Conservation (phyloP, 495 filamentous ascomycete genomes). For the Arthonia radiata region DNA sequence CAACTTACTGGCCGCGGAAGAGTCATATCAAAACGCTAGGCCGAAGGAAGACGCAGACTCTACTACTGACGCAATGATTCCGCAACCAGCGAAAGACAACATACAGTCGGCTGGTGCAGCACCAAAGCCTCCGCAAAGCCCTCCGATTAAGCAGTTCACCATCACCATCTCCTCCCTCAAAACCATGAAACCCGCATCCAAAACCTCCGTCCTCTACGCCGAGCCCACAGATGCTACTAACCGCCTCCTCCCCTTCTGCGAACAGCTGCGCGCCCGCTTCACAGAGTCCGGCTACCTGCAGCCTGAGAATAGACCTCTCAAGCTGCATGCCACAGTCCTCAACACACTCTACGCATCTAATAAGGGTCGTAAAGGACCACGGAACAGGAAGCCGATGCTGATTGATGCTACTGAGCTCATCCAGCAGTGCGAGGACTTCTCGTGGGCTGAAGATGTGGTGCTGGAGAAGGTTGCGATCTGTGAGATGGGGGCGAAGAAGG, state of each 20-base stretch:
- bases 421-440: constrained; percentile 22
- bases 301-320: constrained; percentile 35
- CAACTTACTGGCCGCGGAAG: constrained; percentile 27
- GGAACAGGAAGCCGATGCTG: constrained; percentile 11
- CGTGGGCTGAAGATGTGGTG: constrained; percentile 37
- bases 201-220: constrained; percentile 29
- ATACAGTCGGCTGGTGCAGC: too few species aligned
- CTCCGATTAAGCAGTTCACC: constrained; percentile 2
- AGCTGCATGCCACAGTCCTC: constrained; percentile 63
- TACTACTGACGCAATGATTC: too few species aligned
- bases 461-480: constrained; percentile 45
- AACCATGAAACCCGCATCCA: constrained; percentile 19
- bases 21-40: constrained; percentile 7
- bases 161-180: constrained; percentile 13
- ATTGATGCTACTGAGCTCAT: constrained; percentile 29
- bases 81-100: too few species aligned
- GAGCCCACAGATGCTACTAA: constrained; percentile 28
- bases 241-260: constrained; percentile 36
- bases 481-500: constrained; percentile 50
- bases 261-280: constrained; percentile 33
- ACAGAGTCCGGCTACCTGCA: constrained; percentile 33
- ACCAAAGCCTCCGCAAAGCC: constrained; percentile 7
- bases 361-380: too few species aligned
- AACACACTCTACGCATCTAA: constrained; percentile 84
- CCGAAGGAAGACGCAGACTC: too few species aligned